Base-by-base conservation (phyloP, 176 grass and related monocot species). In the Saccharum spontaneum region DNA sequence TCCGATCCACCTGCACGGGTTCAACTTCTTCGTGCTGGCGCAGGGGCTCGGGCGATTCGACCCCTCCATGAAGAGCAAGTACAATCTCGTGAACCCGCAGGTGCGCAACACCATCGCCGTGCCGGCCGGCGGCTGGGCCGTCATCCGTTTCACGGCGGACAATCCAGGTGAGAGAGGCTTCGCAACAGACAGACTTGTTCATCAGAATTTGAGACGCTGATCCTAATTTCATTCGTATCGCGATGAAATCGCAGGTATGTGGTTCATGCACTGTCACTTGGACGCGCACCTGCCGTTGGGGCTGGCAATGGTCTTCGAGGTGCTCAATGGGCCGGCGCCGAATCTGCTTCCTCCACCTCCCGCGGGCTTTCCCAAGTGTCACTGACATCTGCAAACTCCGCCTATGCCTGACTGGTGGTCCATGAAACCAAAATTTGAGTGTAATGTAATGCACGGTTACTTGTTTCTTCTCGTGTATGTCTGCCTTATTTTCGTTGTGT, bases 1-100 rank as follows among this genome's bases (percentile, higher is more conserved):
- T 76, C 95, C 92, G 1, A 87, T 98, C 71, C 95, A 98, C 86
- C 81, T 98, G 73, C 95, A 98, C 40, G 90, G 93, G 0, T 94
- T 86, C 83, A 95, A 94, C 76, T 98, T 98, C 90, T 98, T 90
- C 71, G 93, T 95, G 54, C 75, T 98, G 8, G 95, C 87, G 44
- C 87, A 88, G 81, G 95, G 95, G 15, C 89, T 90, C 22, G 92
- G 94, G 1, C 74, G 36, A 54, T 97, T 86, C 48, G 6, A 94
- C 67, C 22, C 36, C 2, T 18, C 14, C 15, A 52, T 76, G 20
- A 83, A 13, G 17, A 23, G 34, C 33, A 61, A 3, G 55, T 93
- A 43, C 89, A 92, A 94, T 18, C 69, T 94, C 26, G 86, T 91
- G 23, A 78, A 94, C 52, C 89, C 89, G 4, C 84, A 85, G 31